phyloP scores from a whole-genome alignment of 1,284 basidiomycete species.

The Filobasidium uniguttulatum region DNA sequence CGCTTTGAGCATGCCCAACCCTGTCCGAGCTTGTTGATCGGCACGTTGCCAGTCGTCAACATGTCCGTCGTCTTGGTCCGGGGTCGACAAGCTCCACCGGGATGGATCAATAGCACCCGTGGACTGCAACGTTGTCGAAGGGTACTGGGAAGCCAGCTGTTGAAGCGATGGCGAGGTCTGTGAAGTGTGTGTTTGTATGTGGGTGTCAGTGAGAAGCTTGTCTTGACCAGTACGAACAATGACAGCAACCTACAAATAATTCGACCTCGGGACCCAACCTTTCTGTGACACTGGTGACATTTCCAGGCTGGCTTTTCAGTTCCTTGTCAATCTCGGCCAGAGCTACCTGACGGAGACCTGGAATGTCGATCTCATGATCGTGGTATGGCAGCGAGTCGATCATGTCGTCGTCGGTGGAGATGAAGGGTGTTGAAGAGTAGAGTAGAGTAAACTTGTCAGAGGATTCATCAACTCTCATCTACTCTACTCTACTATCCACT shows the following conservation, averaged over 20 bases:
- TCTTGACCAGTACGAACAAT: neutral
- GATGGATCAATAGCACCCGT: slow-evolving; percentile 60
- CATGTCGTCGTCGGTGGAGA: slow-evolving; percentile 2
- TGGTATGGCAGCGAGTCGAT: slow-evolving; percentile 86
- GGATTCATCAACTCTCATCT: too few relatives aligned
- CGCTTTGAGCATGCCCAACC: slow-evolving; percentile 77
- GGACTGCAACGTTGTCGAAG: slow-evolving; percentile 45
- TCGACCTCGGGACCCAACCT: slow-evolving; percentile 54
- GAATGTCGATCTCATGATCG: slow-evolving; percentile 77
- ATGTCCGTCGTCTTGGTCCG: slow-evolving; percentile 46
- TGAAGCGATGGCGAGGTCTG: slow-evolving; percentile 33
- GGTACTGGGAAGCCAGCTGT: slow-evolving; percentile 52
- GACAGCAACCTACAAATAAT: slow-evolving; percentile 23
- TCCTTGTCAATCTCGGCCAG: slow-evolving; percentile 32
- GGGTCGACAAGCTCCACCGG: slow-evolving; percentile 62
- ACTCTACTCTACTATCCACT: too few relatives aligned
- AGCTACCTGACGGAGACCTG: slow-evolving; percentile 33
- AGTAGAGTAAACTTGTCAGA: too few relatives aligned
- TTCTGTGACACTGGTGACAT: slow-evolving; percentile 44
- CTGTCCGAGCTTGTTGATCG: slow-evolving; percentile 64
- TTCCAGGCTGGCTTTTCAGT: slow-evolving; percentile 23
- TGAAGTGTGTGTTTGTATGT: slow-evolving; percentile 1
- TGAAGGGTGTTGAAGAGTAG: neutral
- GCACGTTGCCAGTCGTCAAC: slow-evolving; percentile 68
- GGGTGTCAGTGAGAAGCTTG: neutral